Conservation (phyloP, 106 monocot species). For the Dendrobium huoshanense region DNA sequence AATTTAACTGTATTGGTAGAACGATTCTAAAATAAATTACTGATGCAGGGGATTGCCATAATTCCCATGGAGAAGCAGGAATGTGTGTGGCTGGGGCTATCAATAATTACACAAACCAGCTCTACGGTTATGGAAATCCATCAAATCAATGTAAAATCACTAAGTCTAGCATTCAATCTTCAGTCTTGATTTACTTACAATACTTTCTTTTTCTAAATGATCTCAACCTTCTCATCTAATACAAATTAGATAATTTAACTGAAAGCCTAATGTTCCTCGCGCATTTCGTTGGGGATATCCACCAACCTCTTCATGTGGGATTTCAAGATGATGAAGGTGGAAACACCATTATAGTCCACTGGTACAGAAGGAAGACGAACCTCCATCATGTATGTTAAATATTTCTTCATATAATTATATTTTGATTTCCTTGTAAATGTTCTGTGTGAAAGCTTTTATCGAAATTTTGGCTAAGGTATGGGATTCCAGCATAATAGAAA, state of each 20-base stretch:
- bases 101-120: conserved; percentile 73
- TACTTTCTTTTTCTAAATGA: not conserved
- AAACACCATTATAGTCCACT: conserved; percentile 66
- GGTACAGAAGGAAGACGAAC: conserved; percentile 68
- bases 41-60: conserved; percentile 70
- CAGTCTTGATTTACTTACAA: not conserved
- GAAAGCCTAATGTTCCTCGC: conserved; percentile 88
- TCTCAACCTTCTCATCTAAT: not conserved
- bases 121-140: conserved; percentile 29
- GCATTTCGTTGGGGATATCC: conserved; percentile 71
- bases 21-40: not conserved
- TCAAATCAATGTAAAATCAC: conserved; percentile 34
- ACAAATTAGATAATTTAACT: conserved; percentile 43
- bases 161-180: not conserved
- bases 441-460: too few relatives aligned
- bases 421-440: too few relatives aligned
- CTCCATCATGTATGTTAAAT: conserved; percentile 75
- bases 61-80: conserved; percentile 27
- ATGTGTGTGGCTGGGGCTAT: conserved; percentile 83
- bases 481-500: conserved; percentile 54
- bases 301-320: conserved; percentile 67
- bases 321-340: conserved; percentile 65
- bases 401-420: not conserved
- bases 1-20: too few relatives aligned
- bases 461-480: conserved; percentile 31